A percentile compares a stretch with the other conserved stretches of the same genome.
phyloP scores from a whole-genome alignment of 2,329 filamentous ascomycete genomes.

The Arthroderma sp. region DNA sequence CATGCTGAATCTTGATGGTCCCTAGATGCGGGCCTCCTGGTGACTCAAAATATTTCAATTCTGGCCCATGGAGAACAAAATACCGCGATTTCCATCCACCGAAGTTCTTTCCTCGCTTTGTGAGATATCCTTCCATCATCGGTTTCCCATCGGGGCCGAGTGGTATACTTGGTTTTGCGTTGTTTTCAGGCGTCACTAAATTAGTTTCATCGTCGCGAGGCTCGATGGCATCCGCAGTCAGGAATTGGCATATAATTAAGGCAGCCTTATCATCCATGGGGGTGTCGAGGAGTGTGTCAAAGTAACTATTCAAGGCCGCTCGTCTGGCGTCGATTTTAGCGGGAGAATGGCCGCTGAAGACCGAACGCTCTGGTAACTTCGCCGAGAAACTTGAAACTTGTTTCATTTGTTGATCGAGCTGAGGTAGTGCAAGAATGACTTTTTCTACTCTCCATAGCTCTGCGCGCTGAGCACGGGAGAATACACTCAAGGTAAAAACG shows the following conservation, averaged over 20 bases:
- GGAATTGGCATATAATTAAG: constrained; percentile 70
- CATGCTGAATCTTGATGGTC: constrained; percentile 79
- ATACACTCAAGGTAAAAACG: constrained; percentile 80
- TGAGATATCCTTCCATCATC: constrained; percentile 77
- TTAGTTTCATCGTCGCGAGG: constrained; percentile 40
- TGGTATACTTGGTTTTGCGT: constrained; percentile 21
- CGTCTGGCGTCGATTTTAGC: constrained; percentile 84
- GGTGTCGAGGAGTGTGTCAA: constrained; percentile 73
- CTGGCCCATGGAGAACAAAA: constrained; percentile 55
- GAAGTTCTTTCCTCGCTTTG: constrained; percentile 96
- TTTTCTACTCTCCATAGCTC: constrained; percentile 96
- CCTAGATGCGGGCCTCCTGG: constrained; percentile 83
- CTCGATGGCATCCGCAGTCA: constrained; percentile 55
- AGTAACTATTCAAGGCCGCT: constrained; percentile 66
- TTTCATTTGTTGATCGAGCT: constrained; percentile 69
- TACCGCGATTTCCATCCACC: constrained; percentile 90
- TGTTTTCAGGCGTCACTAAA: constrained; percentile 29
- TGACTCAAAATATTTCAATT: constrained; percentile 80
- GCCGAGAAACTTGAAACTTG: constrained; percentile 58
- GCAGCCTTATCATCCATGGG: constrained; percentile 66
- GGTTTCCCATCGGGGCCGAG: constrained; percentile 52
- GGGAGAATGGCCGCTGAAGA: constrained; percentile 87
- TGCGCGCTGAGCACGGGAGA: constrained; percentile 53
- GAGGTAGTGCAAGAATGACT: constrained; percentile 65
- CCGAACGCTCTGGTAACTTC: constrained; percentile 59